A percentile compares a stretch with the other conserved stretches of the same genome.
Evolutionary conservation across 345 rosid species (phyloP).

Genomic region (Aquilaria malaccensis): DNA sequence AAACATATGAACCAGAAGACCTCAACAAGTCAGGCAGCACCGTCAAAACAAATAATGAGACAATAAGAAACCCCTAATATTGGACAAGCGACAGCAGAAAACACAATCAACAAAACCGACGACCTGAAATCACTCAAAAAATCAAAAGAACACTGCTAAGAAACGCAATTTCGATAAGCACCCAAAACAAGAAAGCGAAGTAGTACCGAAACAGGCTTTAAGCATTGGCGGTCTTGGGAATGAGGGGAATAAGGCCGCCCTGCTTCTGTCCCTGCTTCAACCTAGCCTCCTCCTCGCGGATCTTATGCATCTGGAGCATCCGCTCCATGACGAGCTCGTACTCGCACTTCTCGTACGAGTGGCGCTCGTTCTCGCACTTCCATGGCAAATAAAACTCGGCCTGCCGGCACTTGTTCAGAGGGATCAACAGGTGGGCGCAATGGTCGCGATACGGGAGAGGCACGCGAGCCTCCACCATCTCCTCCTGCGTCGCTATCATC

Average conservation of each 20-base stretch:
- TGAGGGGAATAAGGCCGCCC: slow-evolving; percentile 49
- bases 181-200: slow-evolving; percentile 7
- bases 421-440: slow-evolving; percentile 92
- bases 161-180: slow-evolving; percentile 19
- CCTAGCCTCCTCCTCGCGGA: slow-evolving; percentile 72
- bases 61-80: not conserved
- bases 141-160: not conserved
- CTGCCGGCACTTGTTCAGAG: slow-evolving; percentile 94
- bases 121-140: not conserved
- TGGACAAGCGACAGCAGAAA: not conserved
- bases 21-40: not conserved
- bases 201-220: slow-evolving; percentile 15
- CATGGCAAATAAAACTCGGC: slow-evolving; percentile 93
- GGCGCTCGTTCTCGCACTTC: slow-evolving; percentile 97
- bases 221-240: slow-evolving; percentile 84
- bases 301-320: slow-evolving; percentile 98
- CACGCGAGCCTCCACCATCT: slow-evolving; percentile 81
- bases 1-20: too few relatives aligned
- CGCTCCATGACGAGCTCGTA: slow-evolving; percentile 99
- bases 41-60: not conserved
- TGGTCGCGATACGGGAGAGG: slow-evolving; percentile 88
- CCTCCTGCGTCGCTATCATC: slow-evolving; percentile 94
- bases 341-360: slow-evolving; percentile 90
- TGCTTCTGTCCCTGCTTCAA: slow-evolving; percentile 39
- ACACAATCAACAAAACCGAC: slow-evolving; percentile 1